Evolutionary conservation across 495 filamentous ascomycete genomes (phyloP).

Genomic region (Cudoniella acicularis): DNA sequence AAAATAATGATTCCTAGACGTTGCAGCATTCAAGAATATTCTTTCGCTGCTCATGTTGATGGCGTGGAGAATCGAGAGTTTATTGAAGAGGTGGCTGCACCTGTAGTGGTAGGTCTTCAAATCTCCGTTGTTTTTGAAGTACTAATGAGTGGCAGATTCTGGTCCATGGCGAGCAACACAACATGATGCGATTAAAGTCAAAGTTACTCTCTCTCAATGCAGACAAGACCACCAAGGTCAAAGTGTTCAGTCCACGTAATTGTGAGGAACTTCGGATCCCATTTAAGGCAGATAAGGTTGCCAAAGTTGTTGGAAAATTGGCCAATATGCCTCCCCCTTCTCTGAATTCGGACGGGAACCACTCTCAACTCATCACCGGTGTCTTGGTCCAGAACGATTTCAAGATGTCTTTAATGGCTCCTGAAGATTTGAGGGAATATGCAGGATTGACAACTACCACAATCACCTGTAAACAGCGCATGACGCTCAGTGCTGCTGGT

Average conservation of each 20-base stretch:
- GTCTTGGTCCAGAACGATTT: slow-evolving; percentile 97
- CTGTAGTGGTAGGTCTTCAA: slow-evolving; percentile 72
- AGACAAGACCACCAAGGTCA: slow-evolving; percentile 71
- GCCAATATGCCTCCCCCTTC: slow-evolving; percentile 70
- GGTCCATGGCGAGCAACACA: slow-evolving; percentile 94
- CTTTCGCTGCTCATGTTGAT: slow-evolving; percentile 95
- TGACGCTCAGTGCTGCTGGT: slow-evolving; percentile 81
- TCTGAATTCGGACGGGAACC: slow-evolving; percentile 39
- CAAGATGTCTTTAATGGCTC: slow-evolving; percentile 92
- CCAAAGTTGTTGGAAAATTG: slow-evolving; percentile 92
- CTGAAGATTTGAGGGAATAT: slow-evolving; percentile 92
- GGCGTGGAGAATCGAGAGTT: slow-evolving; percentile 93
- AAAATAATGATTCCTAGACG: slow-evolving; percentile 90
- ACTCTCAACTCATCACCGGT: slow-evolving; percentile 63
- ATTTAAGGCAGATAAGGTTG: slow-evolving; percentile 92
- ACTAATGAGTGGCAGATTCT: slow-evolving; percentile 58
- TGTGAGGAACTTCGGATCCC: slow-evolving; percentile 94
- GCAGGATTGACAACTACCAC: slow-evolving; percentile 92
- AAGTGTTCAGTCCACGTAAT: slow-evolving; percentile 89
- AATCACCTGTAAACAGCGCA: slow-evolving; percentile 83
- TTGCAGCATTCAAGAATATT: slow-evolving; percentile 87
- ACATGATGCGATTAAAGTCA: slow-evolving; percentile 96
- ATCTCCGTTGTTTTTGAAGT: background rate
- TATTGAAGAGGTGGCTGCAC: slow-evolving; percentile 85
- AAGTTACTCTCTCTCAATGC: slow-evolving; percentile 88